These are phyloP conservation scores for Epichloe bromicola DNA, from an alignment of 2,329 filamentous ascomycete species.

Conservation along the genomic window DNA sequence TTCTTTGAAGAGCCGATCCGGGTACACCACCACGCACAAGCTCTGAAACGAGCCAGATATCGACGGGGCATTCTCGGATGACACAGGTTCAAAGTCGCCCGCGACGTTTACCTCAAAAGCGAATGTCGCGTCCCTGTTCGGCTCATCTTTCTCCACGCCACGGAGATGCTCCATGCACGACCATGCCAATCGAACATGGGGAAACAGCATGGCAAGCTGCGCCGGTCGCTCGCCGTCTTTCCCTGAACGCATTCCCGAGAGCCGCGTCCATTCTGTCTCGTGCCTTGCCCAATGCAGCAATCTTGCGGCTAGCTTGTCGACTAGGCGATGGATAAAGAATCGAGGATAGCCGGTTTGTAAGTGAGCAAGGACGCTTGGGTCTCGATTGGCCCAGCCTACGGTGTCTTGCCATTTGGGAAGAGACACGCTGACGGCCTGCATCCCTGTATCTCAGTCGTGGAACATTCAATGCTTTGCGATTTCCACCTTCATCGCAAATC, in stretches of 20 bases:
- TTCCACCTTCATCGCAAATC: not conserved
- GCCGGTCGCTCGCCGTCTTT: not conserved
- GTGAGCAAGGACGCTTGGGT: conserved; percentile 10
- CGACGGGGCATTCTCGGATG: not conserved
- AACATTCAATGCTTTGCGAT: not conserved
- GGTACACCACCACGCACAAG: conserved; percentile 10
- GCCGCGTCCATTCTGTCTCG: not conserved
- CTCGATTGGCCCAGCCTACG: conserved; percentile 12
- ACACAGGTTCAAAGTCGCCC: not conserved
- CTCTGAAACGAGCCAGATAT: not conserved
- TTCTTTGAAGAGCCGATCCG: conserved; percentile 7
- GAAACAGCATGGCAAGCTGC: conserved; percentile 7
- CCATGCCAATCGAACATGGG: not conserved
- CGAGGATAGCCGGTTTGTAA: conserved; percentile 17
- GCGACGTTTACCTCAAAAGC: not conserved
- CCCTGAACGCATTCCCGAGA: no score
- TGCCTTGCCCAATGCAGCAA: conserved; percentile 10
- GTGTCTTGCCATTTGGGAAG: conserved; percentile 18
- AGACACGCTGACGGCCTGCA: conserved; percentile 18
- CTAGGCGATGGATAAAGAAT: conserved; percentile 14
- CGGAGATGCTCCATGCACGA: conserved; percentile 11
- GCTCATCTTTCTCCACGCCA: not conserved
- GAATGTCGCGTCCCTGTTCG: not conserved
- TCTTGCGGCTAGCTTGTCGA: conserved; percentile 10
- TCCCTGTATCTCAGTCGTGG: not conserved